These are phyloP conservation scores for Lupinus albus DNA, from an alignment of 306 rosid genomes.

Conservation along the genomic window DNA sequence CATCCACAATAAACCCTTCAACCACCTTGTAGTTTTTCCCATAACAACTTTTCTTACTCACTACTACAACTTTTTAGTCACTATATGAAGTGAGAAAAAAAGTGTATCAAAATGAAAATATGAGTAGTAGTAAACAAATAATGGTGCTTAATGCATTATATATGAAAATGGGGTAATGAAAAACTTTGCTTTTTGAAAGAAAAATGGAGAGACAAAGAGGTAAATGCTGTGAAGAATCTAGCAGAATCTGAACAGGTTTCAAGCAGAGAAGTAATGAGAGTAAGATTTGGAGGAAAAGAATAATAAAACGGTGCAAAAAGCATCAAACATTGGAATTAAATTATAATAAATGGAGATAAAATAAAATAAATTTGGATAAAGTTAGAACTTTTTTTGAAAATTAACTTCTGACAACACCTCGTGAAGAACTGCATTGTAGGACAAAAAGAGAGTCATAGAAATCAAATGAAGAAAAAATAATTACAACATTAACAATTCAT, in stretches of 20 bases:
- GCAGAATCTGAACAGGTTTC: slow-evolving; percentile 65
- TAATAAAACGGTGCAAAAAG: slow-evolving; percentile 42
- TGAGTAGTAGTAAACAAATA: slow-evolving; percentile 28
- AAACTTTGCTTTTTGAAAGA: background rate
- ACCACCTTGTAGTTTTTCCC: slow-evolving; percentile 83
- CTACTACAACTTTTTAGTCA: slow-evolving; percentile 23
- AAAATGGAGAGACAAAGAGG: slow-evolving; percentile 37
- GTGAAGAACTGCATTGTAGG: slow-evolving; percentile 94
- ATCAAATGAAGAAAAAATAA: background rate
- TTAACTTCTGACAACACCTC: slow-evolving; percentile 87
- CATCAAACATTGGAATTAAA: slow-evolving; percentile 42
- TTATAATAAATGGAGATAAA: background rate
- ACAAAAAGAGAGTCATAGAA: slow-evolving; percentile 83
- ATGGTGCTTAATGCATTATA: slow-evolving; percentile 30
- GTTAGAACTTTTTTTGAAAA: slow-evolving; percentile 47
- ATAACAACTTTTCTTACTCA: slow-evolving; percentile 39
- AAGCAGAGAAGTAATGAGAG: slow-evolving; percentile 57
- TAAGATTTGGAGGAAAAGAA: slow-evolving; percentile 55
- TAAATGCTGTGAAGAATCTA: slow-evolving; percentile 46
- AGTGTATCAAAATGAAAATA: slow-evolving; percentile 11
- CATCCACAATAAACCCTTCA: slow-evolving; percentile 80
- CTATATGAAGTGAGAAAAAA: slow-evolving; percentile 41
- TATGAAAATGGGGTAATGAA: background rate
- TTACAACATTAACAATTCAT: too few relatives aligned
- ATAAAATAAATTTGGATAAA: slow-evolving; percentile 44